Conservation (phyloP, 352 stramenopile genomes). For the Phytopythium sindhum region DNA sequence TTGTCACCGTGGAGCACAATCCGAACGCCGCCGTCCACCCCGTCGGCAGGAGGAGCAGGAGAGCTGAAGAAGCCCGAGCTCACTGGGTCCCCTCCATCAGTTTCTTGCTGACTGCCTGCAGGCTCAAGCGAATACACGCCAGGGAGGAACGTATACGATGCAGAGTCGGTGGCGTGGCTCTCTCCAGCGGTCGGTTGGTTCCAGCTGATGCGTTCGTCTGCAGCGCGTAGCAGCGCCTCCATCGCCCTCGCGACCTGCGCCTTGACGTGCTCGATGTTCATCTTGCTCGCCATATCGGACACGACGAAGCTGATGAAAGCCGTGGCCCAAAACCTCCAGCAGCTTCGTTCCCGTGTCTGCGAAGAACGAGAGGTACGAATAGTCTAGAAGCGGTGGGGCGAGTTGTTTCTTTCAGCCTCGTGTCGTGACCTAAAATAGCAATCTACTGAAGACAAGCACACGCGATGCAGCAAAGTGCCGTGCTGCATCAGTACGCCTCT, state of each 20-base stretch:
- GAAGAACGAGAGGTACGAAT: background rate
- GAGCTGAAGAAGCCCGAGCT: background rate
- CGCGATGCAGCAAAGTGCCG: background rate
- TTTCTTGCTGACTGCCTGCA: background rate
- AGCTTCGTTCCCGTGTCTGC: background rate
- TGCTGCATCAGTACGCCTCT: background rate
- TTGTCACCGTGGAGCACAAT: constrained; percentile 77
- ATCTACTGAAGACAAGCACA: background rate
- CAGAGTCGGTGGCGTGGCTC: background rate
- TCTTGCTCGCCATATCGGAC: constrained; percentile 16
- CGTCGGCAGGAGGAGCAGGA: constrained; percentile 8
- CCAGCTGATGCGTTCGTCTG: constrained; percentile 63
- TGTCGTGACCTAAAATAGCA: background rate
- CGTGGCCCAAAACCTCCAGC: background rate
- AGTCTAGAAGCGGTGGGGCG: background rate
- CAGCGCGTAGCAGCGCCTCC: constrained; percentile 51
- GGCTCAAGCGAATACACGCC: constrained; percentile 41
- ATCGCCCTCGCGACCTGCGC: constrained; percentile 51
- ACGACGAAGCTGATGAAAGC: background rate
- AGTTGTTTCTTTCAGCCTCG: background rate
- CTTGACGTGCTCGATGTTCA: constrained; percentile 50
- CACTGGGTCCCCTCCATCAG: background rate
- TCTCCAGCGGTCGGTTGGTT: constrained; percentile 12
- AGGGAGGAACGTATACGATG: constrained; percentile 54
- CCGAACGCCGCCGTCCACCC: constrained; percentile 30